Percentiles rank a stretch among this genome's conserved stretches.
Conservation (phyloP, 2,329 filamentous ascomycete genomes). For the Trichophyton mentagrophytes region DNA sequence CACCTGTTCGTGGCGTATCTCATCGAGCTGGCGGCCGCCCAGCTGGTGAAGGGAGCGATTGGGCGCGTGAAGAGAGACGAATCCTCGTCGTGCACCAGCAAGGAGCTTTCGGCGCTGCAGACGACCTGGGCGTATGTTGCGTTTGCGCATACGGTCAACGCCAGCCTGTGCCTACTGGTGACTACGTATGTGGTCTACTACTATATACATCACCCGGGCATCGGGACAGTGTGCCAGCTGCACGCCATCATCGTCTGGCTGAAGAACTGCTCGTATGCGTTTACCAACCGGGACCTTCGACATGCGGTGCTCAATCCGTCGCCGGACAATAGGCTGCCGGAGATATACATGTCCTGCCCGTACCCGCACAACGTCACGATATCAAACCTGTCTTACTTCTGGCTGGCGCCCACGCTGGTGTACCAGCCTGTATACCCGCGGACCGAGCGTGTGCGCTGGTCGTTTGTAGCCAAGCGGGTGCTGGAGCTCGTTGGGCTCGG, state of each 20-base stretch:
- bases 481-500: constrained; percentile 64
- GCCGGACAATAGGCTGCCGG: constrained; percentile 54
- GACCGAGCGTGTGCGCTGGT: constrained; percentile 67
- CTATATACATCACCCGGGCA: constrained; percentile 80
- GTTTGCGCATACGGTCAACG: constrained; percentile 69
- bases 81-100: constrained; percentile 37
- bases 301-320: constrained; percentile 78
- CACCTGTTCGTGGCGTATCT: constrained; percentile 83
- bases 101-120: constrained; percentile 29
- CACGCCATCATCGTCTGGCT: constrained; percentile 94
- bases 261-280: constrained; percentile 89
- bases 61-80: constrained; percentile 44
- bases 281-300: constrained; percentile 89
- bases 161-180: constrained; percentile 64
- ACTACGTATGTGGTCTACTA: constrained; percentile 82
- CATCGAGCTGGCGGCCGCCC: constrained; percentile 73
- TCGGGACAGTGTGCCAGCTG: constrained; percentile 78
- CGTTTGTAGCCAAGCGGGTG: constrained; percentile 72
- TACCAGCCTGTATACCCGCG: constrained; percentile 96
- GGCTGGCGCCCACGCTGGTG: constrained; percentile 91
- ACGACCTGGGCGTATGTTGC: constrained; percentile 66
- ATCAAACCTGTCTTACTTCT: constrained; percentile 82
- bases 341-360: constrained; percentile 68
- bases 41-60: constrained; percentile 59
- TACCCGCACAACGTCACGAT: constrained; percentile 89